A percentile compares a stretch with the other conserved stretches of the same genome.
These are phyloP conservation scores for Globisporangium ultimum DNA, from an alignment of 352 stramenopile genomes.

Conservation along the genomic window DNA sequence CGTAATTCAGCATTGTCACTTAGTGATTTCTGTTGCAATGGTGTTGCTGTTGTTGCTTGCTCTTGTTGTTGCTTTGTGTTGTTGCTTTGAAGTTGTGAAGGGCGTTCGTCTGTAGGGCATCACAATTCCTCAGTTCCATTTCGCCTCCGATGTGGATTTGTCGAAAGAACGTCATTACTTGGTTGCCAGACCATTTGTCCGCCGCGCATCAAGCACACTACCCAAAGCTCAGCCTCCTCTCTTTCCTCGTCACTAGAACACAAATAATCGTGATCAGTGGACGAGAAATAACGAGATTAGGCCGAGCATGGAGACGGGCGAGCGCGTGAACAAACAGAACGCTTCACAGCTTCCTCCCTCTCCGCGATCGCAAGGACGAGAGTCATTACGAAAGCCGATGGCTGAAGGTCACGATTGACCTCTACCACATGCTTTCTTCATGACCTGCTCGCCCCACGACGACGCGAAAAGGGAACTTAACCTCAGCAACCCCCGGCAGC, in stretches of 20 bases:
- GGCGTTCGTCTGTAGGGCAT: constrained; percentile 16
- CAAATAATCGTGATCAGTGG: not conserved
- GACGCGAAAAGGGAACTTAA: constrained; percentile 43
- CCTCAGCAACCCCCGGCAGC: constrained; percentile 96
- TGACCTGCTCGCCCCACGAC: constrained; percentile 16
- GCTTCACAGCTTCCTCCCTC: constrained; percentile 16
- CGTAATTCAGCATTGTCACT: not conserved
- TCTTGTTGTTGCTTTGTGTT: constrained; percentile 5
- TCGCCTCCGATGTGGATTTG: constrained; percentile 67
- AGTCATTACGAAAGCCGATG: not conserved
- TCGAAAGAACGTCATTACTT: constrained; percentile 81
- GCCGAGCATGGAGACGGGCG: not conserved
- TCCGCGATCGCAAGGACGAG: constrained; percentile 1
- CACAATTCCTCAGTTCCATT: constrained; percentile 65
- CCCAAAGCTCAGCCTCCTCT: not conserved
- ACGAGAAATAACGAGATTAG: not conserved
- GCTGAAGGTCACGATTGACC: too few relatives aligned
- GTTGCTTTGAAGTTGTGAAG: constrained; percentile 8
- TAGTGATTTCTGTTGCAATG: constrained; percentile 4
- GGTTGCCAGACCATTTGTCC: constrained; percentile 14
- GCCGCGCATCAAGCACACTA: constrained; percentile 3
- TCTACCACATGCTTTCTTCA: not conserved
- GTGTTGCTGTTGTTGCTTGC: not conserved
- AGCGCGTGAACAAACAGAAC: constrained; percentile 11
- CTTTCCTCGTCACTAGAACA: not conserved